Evolutionary conservation across 140 eudicot species (phyloP).

Genomic region (Ambrosia hybrid): DNA sequence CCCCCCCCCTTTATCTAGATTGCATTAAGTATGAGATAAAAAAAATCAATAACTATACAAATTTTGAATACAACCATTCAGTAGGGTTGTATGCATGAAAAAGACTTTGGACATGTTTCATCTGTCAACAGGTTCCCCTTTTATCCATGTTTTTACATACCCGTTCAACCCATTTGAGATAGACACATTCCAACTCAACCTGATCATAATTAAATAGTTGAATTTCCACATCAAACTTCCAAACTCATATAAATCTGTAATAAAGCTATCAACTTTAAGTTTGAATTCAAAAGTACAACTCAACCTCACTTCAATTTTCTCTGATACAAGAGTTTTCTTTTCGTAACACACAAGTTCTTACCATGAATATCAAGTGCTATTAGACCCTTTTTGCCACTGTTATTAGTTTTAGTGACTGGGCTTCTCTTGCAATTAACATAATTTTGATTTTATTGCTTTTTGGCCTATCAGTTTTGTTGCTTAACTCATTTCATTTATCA

Average conservation of each 20-base stretch:
- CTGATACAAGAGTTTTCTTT: constrained; percentile 10
- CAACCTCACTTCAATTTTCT: not conserved
- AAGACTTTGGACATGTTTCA: too few species aligned
- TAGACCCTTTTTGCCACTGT: constrained; percentile 78
- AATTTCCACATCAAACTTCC: not conserved
- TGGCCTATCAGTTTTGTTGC: constrained; percentile 73
- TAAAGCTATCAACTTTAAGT: constrained; percentile 6
- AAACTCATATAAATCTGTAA: too few species aligned
- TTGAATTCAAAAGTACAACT: not conserved
- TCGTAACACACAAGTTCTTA: constrained; percentile 52
- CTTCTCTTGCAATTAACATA: constrained; percentile 90
- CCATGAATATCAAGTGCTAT: constrained; percentile 65
- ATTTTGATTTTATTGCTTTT: constrained; percentile 74
- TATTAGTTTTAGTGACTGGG: constrained; percentile 90
- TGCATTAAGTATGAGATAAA: not conserved
- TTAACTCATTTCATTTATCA: constrained; percentile 61
- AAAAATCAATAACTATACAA: not conserved
- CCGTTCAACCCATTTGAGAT: not conserved
- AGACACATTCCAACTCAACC: not conserved
- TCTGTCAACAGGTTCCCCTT: too few species aligned
- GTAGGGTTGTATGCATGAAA: not conserved
- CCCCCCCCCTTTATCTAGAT: not conserved
- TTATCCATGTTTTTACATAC: too few species aligned
- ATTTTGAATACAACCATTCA: not conserved
- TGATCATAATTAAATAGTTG: too few species aligned